Percentiles rank a stretch among this genome's conserved stretches.
These are phyloP conservation scores for Serendipita sp. DNA, from an alignment of 768 basidiomycete genomes.

Conservation along the genomic window DNA sequence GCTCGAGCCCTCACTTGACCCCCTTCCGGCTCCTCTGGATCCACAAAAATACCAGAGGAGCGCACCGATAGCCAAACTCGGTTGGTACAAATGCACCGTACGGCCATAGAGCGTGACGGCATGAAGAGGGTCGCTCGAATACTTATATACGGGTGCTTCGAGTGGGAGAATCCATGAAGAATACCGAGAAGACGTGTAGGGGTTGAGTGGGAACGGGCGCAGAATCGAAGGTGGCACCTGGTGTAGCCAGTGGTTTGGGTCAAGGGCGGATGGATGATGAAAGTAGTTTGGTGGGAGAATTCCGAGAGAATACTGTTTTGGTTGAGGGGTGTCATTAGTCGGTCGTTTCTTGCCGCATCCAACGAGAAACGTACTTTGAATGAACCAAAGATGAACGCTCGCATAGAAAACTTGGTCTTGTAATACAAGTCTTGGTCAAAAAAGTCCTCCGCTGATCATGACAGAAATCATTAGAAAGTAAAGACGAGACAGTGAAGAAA, in stretches of 20 bases:
- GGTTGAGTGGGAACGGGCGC: neutral
- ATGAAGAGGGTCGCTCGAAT: neutral
- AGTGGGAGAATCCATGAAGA: neutral
- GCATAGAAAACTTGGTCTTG: neutral
- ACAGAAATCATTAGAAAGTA: neutral
- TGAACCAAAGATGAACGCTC: neutral
- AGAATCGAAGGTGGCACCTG: neutral
- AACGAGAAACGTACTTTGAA: slow-evolving; percentile 1
- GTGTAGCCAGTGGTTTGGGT: neutral
- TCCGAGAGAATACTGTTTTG: neutral
- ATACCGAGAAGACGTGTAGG: neutral
- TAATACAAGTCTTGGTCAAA: neutral
- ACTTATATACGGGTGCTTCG: neutral
- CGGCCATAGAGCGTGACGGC: neutral
- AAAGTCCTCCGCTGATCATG: neutral
- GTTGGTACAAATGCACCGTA: neutral
- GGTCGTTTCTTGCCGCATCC: neutral
- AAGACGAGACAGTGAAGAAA: neutral
- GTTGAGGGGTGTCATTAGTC: neutral
- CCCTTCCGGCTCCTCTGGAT: too few species aligned
- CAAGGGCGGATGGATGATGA: neutral
- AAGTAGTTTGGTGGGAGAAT: neutral
- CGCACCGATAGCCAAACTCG: neutral
- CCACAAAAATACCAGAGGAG: slow-evolving; percentile 3
- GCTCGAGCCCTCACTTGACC: too few species aligned